Base-by-base conservation (phyloP, 768 basidiomycete species). In the Myochromella boudieri region DNA sequence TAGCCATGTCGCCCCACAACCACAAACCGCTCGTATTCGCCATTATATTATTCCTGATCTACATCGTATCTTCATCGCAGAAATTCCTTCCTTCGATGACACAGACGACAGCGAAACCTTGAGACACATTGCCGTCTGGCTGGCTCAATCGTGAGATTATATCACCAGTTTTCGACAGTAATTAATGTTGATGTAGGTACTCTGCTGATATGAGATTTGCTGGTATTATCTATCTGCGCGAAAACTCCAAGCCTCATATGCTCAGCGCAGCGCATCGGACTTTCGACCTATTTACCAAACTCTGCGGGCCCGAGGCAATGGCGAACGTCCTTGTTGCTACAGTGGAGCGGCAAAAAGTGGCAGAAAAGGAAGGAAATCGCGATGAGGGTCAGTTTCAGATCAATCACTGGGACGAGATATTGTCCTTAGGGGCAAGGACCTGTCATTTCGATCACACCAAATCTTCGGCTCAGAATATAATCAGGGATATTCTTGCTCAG, bases 211-310 rank as follows among this genome's bases (percentile, higher is more conserved):
- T 49, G 25, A 37, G 21, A 31, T 3, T 49, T 9, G 33, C 41
- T 20, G 48, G 41, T 6, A 37, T 49, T 42, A 26, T 49, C 8
- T 49, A 49, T n/a, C 36, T 49, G 22, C 48, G 43, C 29, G 31
- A 42, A 11, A 49, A 42, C 17, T 36, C 28, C 25, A 15, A 56
- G 49, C 51, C 48, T 56, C 15, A 48, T 11, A 44, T 44, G 26
- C 37, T 25, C 5, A 36, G 51, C 14, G 53, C 57, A 9, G 48
- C 49, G 7, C 34, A 43, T 17, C 26, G 37, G 5, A 48, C 56
- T 17, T 21, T 59, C 10, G 34, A 50, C 3, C 29, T 40, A 3
- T 37, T 59, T 14, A 40, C 15, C 11, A 42, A 43, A 18, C n/a
- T 49, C 5, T 49, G 48, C 25, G 48, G 48, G 4, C 29, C 22